Percentiles rank a stretch among this genome's conserved stretches.
Evolutionary conservation across 2,329 filamentous ascomycete genomes (phyloP).

Genomic region (Reticulascus tulasneorum): DNA sequence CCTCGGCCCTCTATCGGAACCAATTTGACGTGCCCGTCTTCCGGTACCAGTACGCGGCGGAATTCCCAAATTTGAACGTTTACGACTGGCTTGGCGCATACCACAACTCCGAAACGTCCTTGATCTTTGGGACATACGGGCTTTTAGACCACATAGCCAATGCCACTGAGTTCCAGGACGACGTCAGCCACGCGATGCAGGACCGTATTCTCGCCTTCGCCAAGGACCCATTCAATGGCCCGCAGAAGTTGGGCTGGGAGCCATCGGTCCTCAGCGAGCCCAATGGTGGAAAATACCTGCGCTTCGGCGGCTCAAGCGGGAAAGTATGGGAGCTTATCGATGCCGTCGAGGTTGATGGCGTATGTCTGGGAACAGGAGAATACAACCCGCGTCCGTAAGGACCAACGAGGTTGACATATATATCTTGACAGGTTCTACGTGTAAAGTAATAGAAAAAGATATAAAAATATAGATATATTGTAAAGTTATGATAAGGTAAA

Average conservation of each 20-base stretch:
- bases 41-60: slow-evolving; percentile 35
- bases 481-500: too few species aligned
- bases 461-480: too few species aligned
- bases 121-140: slow-evolving; percentile 33
- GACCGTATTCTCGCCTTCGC: slow-evolving; percentile 22
- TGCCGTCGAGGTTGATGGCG: slow-evolving; percentile 13
- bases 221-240: slow-evolving; percentile 19
- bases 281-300: slow-evolving; percentile 9
- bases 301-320: slow-evolving; percentile 11
- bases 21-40: slow-evolving; percentile 26
- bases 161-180: slow-evolving; percentile 20
- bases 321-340: slow-evolving; percentile 16
- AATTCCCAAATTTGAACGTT: slow-evolving; percentile 35
- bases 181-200: slow-evolving; percentile 21
- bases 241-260: slow-evolving; percentile 17
- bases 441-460: too few species aligned
- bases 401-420: too few species aligned
- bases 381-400: slow-evolving; percentile 13
- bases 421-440: too few species aligned
- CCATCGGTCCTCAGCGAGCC: slow-evolving; percentile 15
- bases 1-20: slow-evolving; percentile 23
- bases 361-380: slow-evolving; percentile 7
- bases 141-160: slow-evolving; percentile 17
- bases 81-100: slow-evolving; percentile 37
- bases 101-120: slow-evolving; percentile 31